phyloP scores from a whole-genome alignment of 768 basidiomycete species.

The Leccinum imitatum region DNA sequence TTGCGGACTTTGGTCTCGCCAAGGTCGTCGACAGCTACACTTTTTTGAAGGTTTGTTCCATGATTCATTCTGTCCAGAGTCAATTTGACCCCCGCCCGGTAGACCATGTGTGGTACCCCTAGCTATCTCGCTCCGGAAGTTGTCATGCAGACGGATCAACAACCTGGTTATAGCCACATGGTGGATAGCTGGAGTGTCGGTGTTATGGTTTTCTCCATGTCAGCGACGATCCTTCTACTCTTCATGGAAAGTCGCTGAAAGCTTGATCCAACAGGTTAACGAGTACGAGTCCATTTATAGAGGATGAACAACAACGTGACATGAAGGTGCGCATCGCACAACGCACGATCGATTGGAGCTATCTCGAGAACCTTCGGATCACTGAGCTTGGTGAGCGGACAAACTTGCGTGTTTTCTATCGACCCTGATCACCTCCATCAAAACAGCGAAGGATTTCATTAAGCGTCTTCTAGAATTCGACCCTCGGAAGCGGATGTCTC shows the following conservation, averaged over 20 bases:
- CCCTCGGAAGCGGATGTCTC: constrained; percentile 67
- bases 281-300: constrained; percentile 76
- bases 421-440: constrained; percentile 32
- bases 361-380: constrained; percentile 41
- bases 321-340: constrained; percentile 59
- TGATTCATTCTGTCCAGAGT: neutral
- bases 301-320: constrained; percentile 60
- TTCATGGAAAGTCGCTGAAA: neutral
- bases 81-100: constrained; percentile 6
- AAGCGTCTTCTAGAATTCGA: constrained; percentile 59
- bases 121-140: constrained; percentile 94
- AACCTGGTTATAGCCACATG: constrained; percentile 75
- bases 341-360: constrained; percentile 62
- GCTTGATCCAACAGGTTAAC: constrained; percentile 56
- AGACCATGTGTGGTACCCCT: constrained; percentile 97
- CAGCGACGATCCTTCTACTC: constrained; percentile 23
- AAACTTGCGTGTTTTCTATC: neutral
- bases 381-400: constrained; percentile 46
- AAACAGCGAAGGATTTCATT: constrained; percentile 66
- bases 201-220: constrained; percentile 93
- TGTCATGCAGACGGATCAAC: constrained; percentile 54
- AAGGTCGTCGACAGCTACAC: constrained; percentile 84
- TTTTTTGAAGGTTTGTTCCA: constrained; percentile 61
- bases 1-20: constrained; percentile 95
- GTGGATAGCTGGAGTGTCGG: constrained; percentile 98